phyloP scores from a whole-genome alignment of 805 yeast genomes.

The Scheffersomyces coipomensis region DNA sequence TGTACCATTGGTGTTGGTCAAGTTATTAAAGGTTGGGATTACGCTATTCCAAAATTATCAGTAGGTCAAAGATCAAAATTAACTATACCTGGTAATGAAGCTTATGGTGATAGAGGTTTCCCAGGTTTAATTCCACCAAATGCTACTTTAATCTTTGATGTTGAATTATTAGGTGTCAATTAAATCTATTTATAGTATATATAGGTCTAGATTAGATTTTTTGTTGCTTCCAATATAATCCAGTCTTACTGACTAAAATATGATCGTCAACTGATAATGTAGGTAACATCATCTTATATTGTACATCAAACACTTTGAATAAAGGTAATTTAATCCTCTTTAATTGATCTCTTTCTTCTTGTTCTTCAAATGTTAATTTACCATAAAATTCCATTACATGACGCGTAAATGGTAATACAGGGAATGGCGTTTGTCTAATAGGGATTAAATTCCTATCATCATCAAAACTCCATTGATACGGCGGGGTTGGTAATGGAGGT shows the following conservation, averaged over 20 bases:
- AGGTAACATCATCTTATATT: conserved; percentile 63
- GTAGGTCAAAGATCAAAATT: conserved; percentile 91
- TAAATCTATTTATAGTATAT: too few relatives aligned
- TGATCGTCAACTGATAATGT: conserved; percentile 23
- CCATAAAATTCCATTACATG: conserved; percentile 38
- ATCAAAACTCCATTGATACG: conserved; percentile 23
- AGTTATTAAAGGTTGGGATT: conserved; percentile 94
- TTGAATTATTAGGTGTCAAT: conserved; percentile 63
- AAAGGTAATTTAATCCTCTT: conserved; percentile 48
- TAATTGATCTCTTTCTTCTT: conserved; percentile 1
- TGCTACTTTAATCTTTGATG: conserved; percentile 87
- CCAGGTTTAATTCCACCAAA: conserved; percentile 97
- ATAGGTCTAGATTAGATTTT: background rate
- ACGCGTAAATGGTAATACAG: conserved; percentile 64
- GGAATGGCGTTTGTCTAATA: conserved; percentile 32
- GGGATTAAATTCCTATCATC: conserved; percentile 25
- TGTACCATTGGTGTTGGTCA: conserved; percentile 93
- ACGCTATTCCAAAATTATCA: conserved; percentile 87
- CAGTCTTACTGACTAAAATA: conserved; percentile 11
- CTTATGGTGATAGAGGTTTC: conserved; percentile 92
- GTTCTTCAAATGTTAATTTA: conserved; percentile 8
- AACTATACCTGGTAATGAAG: conserved; percentile 90
- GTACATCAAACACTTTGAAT: conserved; percentile 64
- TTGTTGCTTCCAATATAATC: conserved; percentile 14
- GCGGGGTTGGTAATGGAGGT: too few relatives aligned